A percentile compares a stretch with the other conserved stretches of the same genome.
Evolutionary conservation across 2,329 filamentous ascomycete genomes (phyloP).

Genomic region (Zasmidium cellare): DNA sequence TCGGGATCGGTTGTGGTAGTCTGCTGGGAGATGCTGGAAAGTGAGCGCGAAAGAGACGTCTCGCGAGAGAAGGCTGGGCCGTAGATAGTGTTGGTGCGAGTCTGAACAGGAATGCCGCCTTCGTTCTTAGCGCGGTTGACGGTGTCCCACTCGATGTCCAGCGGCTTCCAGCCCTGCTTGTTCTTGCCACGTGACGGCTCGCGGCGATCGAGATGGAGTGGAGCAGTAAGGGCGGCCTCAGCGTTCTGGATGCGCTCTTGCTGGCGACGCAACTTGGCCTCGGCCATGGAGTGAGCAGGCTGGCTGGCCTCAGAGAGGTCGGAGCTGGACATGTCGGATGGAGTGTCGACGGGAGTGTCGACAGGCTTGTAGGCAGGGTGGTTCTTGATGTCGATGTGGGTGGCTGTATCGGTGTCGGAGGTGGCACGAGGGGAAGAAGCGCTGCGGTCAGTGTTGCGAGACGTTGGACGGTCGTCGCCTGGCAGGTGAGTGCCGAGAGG

Average conservation of each 20-base stretch:
- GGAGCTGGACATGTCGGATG: conserved; percentile 9
- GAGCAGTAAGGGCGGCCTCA: conserved; percentile 28
- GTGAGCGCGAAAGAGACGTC: conserved; percentile 25
- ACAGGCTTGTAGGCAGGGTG: not conserved
- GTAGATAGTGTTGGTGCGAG: conserved; percentile 34
- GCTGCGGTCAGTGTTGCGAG: conserved; percentile 8
- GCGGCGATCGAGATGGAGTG: conserved; percentile 12
- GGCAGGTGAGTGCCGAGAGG: conserved; percentile 29
- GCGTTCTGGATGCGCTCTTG: conserved; percentile 33
- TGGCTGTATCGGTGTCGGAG: conserved; percentile 1
- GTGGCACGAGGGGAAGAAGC: conserved; percentile 5
- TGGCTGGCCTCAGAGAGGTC: conserved; percentile 8
- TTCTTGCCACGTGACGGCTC: conserved; percentile 24
- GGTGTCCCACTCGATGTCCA: conserved; percentile 23
- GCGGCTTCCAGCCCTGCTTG: conserved; percentile 29
- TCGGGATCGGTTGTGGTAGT: conserved; percentile 21
- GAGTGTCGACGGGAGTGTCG: not conserved
- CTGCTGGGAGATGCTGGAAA: conserved; percentile 30
- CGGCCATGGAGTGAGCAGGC: conserved; percentile 23
- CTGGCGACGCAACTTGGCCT: conserved; percentile 35
- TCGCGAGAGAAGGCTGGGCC: conserved; percentile 27
- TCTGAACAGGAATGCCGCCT: not conserved
- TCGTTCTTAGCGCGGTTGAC: conserved; percentile 6
- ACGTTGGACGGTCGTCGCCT: conserved; percentile 9
- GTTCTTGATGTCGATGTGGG: not conserved